Percentiles rank a stretch among this genome's conserved stretches.
Evolutionary conservation across 768 basidiomycete genomes (phyloP).

Genomic region (Daedaleopsis nitida): DNA sequence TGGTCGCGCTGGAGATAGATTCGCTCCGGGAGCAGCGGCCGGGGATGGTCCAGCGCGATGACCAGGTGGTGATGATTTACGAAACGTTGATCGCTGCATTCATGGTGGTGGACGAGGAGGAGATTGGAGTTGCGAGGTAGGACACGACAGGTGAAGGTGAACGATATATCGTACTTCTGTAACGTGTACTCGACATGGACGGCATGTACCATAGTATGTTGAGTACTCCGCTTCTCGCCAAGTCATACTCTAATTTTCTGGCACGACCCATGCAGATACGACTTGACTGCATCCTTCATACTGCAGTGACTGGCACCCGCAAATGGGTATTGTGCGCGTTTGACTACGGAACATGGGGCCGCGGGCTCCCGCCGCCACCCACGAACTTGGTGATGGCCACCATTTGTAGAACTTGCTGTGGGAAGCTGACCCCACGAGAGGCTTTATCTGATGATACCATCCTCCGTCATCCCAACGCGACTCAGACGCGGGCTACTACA

Average conservation of each 20-base stretch:
- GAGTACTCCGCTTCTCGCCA: too few species aligned
- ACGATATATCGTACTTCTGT: not conserved
- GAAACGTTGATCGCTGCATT: slow-evolving; percentile 40
- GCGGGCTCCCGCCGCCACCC: slow-evolving; percentile 1
- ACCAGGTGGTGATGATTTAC: slow-evolving; percentile 69
- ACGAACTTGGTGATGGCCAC: not conserved
- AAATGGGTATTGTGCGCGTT: not conserved
- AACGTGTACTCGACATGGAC: too few species aligned
- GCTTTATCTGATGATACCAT: slow-evolving; percentile 23
- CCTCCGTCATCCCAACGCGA: slow-evolving; percentile 8
- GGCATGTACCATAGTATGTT: too few species aligned
- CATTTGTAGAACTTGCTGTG: not conserved
- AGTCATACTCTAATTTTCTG: too few species aligned
- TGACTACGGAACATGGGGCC: not conserved
- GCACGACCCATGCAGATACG: too few species aligned
- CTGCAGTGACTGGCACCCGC: too few species aligned
- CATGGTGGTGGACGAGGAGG: not conserved
- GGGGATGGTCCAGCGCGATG: slow-evolving; percentile 76
- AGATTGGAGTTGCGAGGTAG: not conserved
- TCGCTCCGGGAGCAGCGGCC: slow-evolving; percentile 78
- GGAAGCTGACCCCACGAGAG: not conserved
- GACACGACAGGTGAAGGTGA: not conserved
- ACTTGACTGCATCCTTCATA: too few species aligned
- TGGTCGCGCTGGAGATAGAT: slow-evolving; percentile 73
- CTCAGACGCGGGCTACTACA: not conserved